Base-by-base conservation (phyloP, 1,284 basidiomycete species). In the Trametes versicolor region DNA sequence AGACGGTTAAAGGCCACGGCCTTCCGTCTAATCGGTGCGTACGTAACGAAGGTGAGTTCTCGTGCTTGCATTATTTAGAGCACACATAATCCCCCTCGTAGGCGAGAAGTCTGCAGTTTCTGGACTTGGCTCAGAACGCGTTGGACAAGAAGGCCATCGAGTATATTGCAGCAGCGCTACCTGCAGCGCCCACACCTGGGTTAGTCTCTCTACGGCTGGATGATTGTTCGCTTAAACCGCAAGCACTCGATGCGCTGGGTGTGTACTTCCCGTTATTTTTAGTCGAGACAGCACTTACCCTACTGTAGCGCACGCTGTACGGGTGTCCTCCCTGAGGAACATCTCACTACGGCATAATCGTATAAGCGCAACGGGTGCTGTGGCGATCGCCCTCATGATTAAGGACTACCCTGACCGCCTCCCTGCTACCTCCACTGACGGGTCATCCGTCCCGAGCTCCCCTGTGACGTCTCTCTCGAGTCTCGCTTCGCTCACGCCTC, bases 371-470 rank as follows among this genome's bases (percentile, higher is more conserved):
- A 86, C 91, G 0, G 94, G 95, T 25, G 95, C 92, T 1, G 95
- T 98, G 2, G 92, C 95, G 0, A 83, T 98, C n/a, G 95, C 96
- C 0, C 84, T 97, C 57, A 97, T 98, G 94, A 95, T 98, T 68
- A 89, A 93, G 62, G 96, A 98, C 77, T 98, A 97, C 74, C 94
- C 94, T 4, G 94, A 96, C 71, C 83, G 88, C 53, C 82, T 89
- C 52, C 83, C 87, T n/a, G 72, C 59, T 37, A 68, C 60, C 2
- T 37, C 17, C 12, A 34, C 61, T 9, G 70, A 71, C n/a, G 73
- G 69, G 37, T 60, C 61, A 23, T 68, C 67, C 4, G 66, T 65
- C 2, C 71, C 76, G 2, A 66, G 72, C 19, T 74, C 78, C 0
- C 70, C 77, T 3, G 66, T 64, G 4, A 66, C 63, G 2, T 61